Base-by-base conservation (phyloP, 1,139 yeast genomes). In the Petasospora rhodanensis region DNA sequence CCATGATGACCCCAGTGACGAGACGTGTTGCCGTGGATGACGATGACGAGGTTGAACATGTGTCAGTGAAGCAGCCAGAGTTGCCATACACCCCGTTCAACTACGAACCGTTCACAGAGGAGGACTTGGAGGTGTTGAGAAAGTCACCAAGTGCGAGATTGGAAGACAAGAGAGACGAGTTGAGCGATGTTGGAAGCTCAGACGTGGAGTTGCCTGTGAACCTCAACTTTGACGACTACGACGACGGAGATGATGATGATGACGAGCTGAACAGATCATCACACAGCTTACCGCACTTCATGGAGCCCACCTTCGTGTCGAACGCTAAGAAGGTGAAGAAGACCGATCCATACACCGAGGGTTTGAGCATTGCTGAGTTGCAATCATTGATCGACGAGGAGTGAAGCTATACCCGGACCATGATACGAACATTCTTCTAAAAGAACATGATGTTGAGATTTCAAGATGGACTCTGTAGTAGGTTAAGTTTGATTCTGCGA, bases 31-130 rank as follows among this genome's bases (percentile, higher is more conserved):
- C n/a, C 7, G 20, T 5, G 39, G 33, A 52, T 33, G 40, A 59
- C 28, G 63, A 59, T 22, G 55, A 54, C 26, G 70, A 69, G 34
- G 54, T 70, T 22, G 76, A 69, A 35, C 39, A 51, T 14, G 54
- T 57, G 6, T 65, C 73, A 2, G 44, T 32, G 34, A 49, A 35
- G 35, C 60, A 51, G 26, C 48, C 55, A 4, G 60, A 58, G 18
- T 40, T 55, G 15, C 58, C 59, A 0, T 60, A 62, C 33, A 48
- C 54, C 11, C 73, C 73, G 2, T 34, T 40, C 22, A 66, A 54
- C 26, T 47, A 59, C 38, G 47, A 46, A 19, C 55, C 59, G 17
- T 49, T 55, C 41, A 51, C 55, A n/a, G 51, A 47, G 5, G 54
- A 46, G 14, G 58, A 53, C 16, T 47, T 46, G 20, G 38, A 40